Conservation (phyloP, 257 asterid genomes). For the Salvia rosmarinus region DNA sequence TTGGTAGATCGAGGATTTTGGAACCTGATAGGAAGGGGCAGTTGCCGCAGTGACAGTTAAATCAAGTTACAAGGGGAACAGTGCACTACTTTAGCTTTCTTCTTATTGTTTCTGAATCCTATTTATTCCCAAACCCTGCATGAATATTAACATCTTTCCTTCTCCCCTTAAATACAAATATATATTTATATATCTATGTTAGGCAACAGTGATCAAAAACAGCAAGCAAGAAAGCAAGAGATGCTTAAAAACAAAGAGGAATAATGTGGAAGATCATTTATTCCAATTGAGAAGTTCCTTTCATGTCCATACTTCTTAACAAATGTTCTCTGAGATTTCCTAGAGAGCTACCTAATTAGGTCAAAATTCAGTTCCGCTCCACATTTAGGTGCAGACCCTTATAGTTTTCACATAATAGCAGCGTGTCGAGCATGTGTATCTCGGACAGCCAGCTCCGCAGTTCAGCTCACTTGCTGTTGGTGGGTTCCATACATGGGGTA, state of each 20-base stretch:
- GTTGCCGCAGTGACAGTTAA: no score
- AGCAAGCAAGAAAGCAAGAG: no score
- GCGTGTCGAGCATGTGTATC: constrained; percentile 24
- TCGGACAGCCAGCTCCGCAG: neutral
- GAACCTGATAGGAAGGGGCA: no score
- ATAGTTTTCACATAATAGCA: constrained; percentile 36
- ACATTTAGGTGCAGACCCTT: constrained; percentile 43
- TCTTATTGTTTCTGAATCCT: no score
- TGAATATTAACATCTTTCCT: no score
- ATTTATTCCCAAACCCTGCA: no score
- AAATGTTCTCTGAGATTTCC: constrained; percentile 42
- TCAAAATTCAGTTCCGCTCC: constrained; percentile 79
- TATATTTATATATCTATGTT: no score
- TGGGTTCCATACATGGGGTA: constrained; percentile 82
- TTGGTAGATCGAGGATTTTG: no score
- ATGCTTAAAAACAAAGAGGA: neutral
- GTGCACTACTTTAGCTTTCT: no score
- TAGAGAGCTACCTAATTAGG: constrained; percentile 49
- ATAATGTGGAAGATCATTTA: constrained; percentile 47
- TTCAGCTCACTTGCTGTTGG: constrained; percentile 89
- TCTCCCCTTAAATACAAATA: no score
- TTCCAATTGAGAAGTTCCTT: constrained; percentile 58
- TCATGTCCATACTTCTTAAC: constrained; percentile 55
- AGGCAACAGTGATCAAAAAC: no score
- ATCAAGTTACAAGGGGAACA: no score